These are phyloP conservation scores for Fomitopsis betulina DNA, from an alignment of 1,284 basidiomycete genomes.

Conservation along the genomic window DNA sequence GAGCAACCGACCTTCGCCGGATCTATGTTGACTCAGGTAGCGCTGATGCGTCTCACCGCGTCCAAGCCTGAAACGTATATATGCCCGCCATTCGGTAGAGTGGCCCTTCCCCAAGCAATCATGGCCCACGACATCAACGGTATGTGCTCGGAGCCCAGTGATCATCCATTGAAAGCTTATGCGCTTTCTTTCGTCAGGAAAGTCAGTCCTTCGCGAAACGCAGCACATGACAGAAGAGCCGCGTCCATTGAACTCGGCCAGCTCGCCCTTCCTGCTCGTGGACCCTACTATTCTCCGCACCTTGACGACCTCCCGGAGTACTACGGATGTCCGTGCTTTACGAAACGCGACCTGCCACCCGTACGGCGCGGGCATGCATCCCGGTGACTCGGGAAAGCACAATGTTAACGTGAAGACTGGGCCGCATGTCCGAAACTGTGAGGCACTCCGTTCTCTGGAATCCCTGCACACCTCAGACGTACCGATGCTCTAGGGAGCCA, in stretches of 20 bases:
- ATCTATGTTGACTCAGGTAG: background rate
- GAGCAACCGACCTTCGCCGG: background rate
- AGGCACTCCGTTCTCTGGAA: background rate
- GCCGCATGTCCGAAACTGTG: background rate
- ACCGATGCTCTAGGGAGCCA: constrained; percentile 36
- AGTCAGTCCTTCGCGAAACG: background rate
- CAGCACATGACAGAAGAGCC: constrained; percentile 12
- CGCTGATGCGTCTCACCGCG: background rate
- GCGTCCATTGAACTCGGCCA: constrained; percentile 3
- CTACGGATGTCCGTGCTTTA: background rate
- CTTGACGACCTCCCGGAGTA: background rate
- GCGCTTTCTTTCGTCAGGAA: background rate
- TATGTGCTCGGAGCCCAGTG: background rate
- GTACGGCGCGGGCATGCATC: background rate
- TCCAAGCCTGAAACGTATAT: background rate
- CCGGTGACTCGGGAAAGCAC: background rate
- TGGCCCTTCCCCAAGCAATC: background rate
- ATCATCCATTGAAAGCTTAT: background rate
- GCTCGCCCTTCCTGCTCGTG: constrained; percentile 1
- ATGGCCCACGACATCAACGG: background rate
- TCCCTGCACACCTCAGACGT: background rate
- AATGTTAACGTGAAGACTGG: background rate
- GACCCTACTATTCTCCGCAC: constrained; percentile 1
- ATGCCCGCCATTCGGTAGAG: background rate
- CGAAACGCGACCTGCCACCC: background rate